A percentile compares a stretch with the other conserved stretches of the same genome.
phyloP scores from a whole-genome alignment of 805 yeast species.

The Kluyveromyces starmeri region DNA sequence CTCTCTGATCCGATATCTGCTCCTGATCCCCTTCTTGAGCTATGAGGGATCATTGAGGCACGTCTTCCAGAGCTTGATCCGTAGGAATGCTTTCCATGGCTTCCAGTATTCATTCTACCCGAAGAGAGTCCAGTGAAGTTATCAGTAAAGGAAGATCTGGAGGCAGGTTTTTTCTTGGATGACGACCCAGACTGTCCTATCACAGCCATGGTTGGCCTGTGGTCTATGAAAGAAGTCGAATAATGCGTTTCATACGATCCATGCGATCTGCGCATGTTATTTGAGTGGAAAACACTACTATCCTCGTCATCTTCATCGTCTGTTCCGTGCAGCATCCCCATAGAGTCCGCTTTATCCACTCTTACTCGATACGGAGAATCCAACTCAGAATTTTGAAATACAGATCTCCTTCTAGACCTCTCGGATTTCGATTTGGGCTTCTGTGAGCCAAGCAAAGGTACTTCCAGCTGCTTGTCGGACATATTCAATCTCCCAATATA shows the following conservation, averaged over 20 bases:
- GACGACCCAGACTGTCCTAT: slow-evolving; percentile 8
- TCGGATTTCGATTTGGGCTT: slow-evolving; percentile 1
- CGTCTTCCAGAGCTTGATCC: background rate
- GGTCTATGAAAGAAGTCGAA: slow-evolving; percentile 10
- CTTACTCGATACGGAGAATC: background rate
- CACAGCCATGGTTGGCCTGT: slow-evolving; percentile 10
- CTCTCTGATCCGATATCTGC: background rate
- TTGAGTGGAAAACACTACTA: background rate
- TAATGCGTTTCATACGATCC: slow-evolving; percentile 4
- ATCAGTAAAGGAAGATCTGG: slow-evolving; percentile 3
- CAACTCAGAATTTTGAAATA: slow-evolving; percentile 5
- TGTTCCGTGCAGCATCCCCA: slow-evolving; percentile 27
- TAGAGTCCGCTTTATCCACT: slow-evolving; percentile 26
- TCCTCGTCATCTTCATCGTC: slow-evolving; percentile 6
- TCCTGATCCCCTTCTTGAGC: too few relatives aligned
- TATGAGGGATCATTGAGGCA: background rate
- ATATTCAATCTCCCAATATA: background rate
- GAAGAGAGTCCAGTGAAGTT: background rate
- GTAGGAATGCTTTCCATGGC: background rate
- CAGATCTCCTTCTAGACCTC: slow-evolving; percentile 9
- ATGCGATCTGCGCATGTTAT: background rate
- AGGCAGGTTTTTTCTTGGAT: background rate
- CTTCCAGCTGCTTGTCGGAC: slow-evolving; percentile 2
- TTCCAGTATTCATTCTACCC: background rate
- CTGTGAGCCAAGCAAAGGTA: slow-evolving; percentile 8